Percentiles rank a stretch among this genome's conserved stretches.
Evolutionary conservation across 148 eudicot genomes (phyloP).

Genomic region (Rhododendron vialii): DNA sequence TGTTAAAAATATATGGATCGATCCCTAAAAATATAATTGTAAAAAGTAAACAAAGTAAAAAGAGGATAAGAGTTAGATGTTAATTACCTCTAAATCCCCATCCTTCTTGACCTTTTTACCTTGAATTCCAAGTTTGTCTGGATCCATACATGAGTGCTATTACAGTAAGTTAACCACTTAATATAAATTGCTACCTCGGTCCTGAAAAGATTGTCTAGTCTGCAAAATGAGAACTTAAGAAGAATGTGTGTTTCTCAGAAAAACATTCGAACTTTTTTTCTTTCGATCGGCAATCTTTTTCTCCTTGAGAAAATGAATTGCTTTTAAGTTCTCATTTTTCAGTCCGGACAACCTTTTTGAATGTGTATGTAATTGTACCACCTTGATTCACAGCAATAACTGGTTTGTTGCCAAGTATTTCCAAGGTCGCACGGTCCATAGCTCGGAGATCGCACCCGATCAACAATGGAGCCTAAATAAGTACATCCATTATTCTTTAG

Average conservation of each 20-base stretch:
- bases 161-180: background rate
- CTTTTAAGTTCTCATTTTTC: background rate
- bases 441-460: constrained; percentile 81
- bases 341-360: background rate
- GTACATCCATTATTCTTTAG: background rate
- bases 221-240: background rate
- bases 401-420: constrained; percentile 53
- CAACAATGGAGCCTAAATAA: constrained; percentile 66
- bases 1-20: background rate
- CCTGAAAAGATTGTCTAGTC: background rate
- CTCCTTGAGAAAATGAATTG: too few species aligned
- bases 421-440: constrained; percentile 30
- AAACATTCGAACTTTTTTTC: background rate
- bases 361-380: background rate
- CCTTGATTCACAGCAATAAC: constrained; percentile 93
- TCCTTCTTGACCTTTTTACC: constrained; percentile 54
- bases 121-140: constrained; percentile 67
- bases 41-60: background rate
- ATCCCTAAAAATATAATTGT: background rate
- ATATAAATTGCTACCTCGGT: background rate
- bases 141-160: background rate
- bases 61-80: background rate
- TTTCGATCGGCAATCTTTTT: background rate
- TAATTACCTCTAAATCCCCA: constrained; percentile 65
- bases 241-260: background rate